Percentiles rank a stretch among this genome's conserved stretches.
These are phyloP conservation scores for Leccinum griseonigrum DNA, from an alignment of 1,284 basidiomycete species.

Conservation along the genomic window DNA sequence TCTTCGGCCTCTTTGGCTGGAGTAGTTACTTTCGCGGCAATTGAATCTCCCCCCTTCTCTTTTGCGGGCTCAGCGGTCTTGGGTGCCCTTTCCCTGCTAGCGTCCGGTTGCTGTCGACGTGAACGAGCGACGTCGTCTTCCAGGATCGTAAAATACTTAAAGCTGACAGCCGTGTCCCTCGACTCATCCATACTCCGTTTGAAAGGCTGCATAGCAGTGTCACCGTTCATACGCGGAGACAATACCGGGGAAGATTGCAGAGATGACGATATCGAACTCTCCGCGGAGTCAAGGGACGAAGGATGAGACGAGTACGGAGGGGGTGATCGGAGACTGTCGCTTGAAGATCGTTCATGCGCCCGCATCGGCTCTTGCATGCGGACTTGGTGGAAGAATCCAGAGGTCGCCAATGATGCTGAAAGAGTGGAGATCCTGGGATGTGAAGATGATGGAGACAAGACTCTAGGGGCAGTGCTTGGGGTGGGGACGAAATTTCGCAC, in stretches of 20 bases:
- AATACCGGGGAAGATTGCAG: slow-evolving; percentile 33
- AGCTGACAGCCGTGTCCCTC: slow-evolving; percentile 66
- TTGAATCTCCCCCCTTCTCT: slow-evolving; percentile 10
- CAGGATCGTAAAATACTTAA: slow-evolving; percentile 57
- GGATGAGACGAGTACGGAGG: slow-evolving; percentile 34
- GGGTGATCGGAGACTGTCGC: slow-evolving; percentile 28
- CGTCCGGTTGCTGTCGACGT: slow-evolving; percentile 22
- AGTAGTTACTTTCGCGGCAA: slow-evolving; percentile 11
- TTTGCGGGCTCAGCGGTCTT: slow-evolving; percentile 17
- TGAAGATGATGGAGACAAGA: slow-evolving; percentile 34
- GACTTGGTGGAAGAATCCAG: slow-evolving; percentile 54
- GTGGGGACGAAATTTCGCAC: slow-evolving; percentile 57
- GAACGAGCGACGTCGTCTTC: slow-evolving; percentile 53
- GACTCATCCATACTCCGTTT: slow-evolving; percentile 58
- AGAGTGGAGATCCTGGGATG: slow-evolving; percentile 54
- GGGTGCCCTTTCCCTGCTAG: slow-evolving; percentile 12
- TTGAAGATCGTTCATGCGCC: slow-evolving; percentile 12
- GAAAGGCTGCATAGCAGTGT: slow-evolving; percentile 42
- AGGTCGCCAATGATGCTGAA: slow-evolving; percentile 64
- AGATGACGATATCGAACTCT: slow-evolving; percentile 32
- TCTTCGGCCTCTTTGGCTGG: slow-evolving; percentile 12
- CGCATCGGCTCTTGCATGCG: slow-evolving; percentile 16
- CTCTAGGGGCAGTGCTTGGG: slow-evolving; percentile 37
- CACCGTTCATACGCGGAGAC: slow-evolving; percentile 33
- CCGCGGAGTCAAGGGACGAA: slow-evolving; percentile 29